Base-by-base conservation (phyloP, 306 rosid genomes). In the Nissolia schottii region DNA sequence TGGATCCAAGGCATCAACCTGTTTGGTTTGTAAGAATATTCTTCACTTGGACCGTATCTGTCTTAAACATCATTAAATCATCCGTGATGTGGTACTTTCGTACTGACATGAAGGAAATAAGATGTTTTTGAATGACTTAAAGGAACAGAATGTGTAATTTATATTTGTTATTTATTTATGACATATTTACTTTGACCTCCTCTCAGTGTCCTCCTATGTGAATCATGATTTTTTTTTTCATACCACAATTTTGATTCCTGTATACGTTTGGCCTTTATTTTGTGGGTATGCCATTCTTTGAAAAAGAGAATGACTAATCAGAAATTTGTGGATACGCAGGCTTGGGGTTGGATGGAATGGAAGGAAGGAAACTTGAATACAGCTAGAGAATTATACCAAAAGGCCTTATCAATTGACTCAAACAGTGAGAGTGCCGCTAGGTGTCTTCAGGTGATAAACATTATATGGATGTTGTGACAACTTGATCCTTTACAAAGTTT, bases 311-410 rank as follows among this genome's bases (percentile, higher is more conserved):
- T 75, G 28, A 63, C 71, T 77, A 29, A 59, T 27, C 15, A 11
- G 37, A 74, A 70, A 22, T 22, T 74, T 64, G 45, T 84, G 80
- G 27, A 50, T 57, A 10, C 80, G 81, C 83, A 93, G 98, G 98
- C 98, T 29, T 93, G 98, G 98, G 98, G 98, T 68, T 93, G 98
- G 98, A 93, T 93, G 97, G 98, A 93, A 81, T 93, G 98, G 97
- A 93, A 91, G 81, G 98, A 91, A 89, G 92, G 97, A 51, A 90
- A 93, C 73, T 75, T 91, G 40, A 83, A 66, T 23, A 89, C 81
- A 23, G 97, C 98, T 34, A 86, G 98, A 83, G 85, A 80, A 59
- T 82, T 93, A 56, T 93, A 93, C 84, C 90, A 89, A 49, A 91
- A 75, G 66, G 90, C 91, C 22, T 41, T 93, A 71, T 77, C 83